phyloP scores from a whole-genome alignment of 1,284 basidiomycete genomes.

The Cutaneotrichosporon cavernicola region DNA sequence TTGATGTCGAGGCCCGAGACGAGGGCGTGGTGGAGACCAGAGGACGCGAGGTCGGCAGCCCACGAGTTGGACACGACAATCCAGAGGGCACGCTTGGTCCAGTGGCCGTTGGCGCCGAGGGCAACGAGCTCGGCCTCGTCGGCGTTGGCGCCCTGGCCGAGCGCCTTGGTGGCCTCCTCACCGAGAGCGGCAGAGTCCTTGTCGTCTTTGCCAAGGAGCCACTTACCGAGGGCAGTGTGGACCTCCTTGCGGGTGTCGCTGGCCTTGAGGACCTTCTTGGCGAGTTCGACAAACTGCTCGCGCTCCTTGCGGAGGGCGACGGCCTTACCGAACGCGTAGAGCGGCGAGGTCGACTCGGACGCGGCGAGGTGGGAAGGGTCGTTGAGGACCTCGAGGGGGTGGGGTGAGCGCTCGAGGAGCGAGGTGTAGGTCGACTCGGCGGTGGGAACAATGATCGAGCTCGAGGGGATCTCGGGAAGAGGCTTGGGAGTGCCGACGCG shows the following conservation, averaged over 20 bases:
- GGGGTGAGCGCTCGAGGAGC: conserved; percentile 78
- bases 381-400: conserved; percentile 84
- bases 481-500: conserved; percentile 36
- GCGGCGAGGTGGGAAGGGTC: conserved; percentile 66
- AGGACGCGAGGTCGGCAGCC: conserved; percentile 96
- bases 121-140: conserved; percentile 58
- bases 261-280: conserved; percentile 61
- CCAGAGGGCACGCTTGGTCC: conserved; percentile 76
- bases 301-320: conserved; percentile 75
- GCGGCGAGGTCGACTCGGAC: conserved; percentile 81
- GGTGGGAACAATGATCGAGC: conserved; percentile 62
- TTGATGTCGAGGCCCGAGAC: conserved; percentile 89
- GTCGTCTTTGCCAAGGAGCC: conserved; percentile 70
- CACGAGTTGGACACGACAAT: conserved; percentile 97
- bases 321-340: conserved; percentile 89
- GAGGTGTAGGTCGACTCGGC: conserved; percentile 91
- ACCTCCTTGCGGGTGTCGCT: conserved; percentile 56
- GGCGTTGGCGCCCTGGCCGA: conserved; percentile 49
- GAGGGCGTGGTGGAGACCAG: conserved; percentile 91
- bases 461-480: conserved; percentile 56
- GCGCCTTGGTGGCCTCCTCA: conserved; percentile 60
- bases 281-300: conserved; percentile 62
- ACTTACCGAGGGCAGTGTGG: conserved; percentile 70
- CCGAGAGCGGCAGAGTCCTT: conserved; percentile 63
- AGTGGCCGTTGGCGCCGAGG: conserved; percentile 62